Percentiles rank a stretch among this genome's conserved stretches.
Evolutionary conservation across 495 filamentous ascomycete species (phyloP).

Genomic region (Neurospora sp.): DNA sequence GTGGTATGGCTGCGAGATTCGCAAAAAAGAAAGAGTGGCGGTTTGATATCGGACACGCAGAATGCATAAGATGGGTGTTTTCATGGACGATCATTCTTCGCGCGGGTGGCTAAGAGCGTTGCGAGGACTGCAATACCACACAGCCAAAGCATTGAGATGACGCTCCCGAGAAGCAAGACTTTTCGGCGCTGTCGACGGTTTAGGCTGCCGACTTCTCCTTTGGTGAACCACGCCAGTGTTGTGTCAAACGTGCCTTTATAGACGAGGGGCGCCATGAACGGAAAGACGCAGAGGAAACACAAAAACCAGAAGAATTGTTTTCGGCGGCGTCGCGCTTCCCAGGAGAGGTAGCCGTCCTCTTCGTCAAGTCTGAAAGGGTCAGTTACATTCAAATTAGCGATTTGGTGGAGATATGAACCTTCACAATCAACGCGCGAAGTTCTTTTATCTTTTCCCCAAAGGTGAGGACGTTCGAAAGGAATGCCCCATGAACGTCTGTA

Average conservation of each 20-base stretch:
- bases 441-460: constrained; percentile 4
- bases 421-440: not conserved
- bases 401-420: constrained; percentile 3
- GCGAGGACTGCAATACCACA: constrained; percentile 4
- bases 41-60: not conserved
- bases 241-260: constrained; percentile 18
- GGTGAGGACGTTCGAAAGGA: not conserved
- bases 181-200: constrained; percentile 18
- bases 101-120: not conserved
- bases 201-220: constrained; percentile 20
- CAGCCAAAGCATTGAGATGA: constrained; percentile 13
- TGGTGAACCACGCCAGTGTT: constrained; percentile 24
- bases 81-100: not conserved
- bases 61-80: not conserved
- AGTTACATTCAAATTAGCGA: constrained; percentile 7
- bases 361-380: constrained; percentile 1
- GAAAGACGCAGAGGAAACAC: constrained; percentile 19
- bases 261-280: constrained; percentile 24
- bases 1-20: not conserved
- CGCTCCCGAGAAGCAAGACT: constrained; percentile 11
- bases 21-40: not conserved
- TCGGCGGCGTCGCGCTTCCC: constrained; percentile 13
- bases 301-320: constrained; percentile 20
- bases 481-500: not conserved
- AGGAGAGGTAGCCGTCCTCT: constrained; percentile 21